Evolutionary conservation across 768 basidiomycete species (phyloP), one percentile per base, ranked within the genome.

Genomic region (Naganishia onofrii): DNA sequence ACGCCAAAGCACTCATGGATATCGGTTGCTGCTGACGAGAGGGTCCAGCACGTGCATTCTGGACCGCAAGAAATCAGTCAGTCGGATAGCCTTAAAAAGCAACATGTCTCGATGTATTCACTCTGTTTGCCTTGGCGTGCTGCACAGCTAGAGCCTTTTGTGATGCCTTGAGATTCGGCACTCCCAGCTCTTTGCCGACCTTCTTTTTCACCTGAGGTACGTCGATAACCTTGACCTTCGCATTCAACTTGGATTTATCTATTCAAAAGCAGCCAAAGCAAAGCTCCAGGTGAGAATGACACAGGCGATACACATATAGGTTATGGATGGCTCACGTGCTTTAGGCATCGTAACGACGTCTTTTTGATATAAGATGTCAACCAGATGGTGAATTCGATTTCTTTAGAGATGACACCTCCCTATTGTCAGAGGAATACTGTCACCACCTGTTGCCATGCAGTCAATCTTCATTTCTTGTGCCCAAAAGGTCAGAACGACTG

Each of bases 161-260:
- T 57, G 90, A 82, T 81, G 87, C 84, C 19, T 90, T 89, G 1
- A 95, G 85, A 76, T 89, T 88, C 7, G 93, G 93, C 1, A 96
- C 83, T 21, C 92, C 93, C 42, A 90, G 90, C 79, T 95, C 93
- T 77, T 90, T 92, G 54, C 69, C 56, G 70, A 75, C 75, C 64
- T 76, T 75, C 57, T 76, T 52, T 46, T 34, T 21, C 23, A 38
- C 66, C 42, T 42, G 70, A 36, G 66, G 67, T 31, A 69, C 68
- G 34, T 69, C 68, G 29, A 69, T 69, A 28, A 57, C 56, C 48
- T 69, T 69, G 26, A 31, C 36, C 57, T 69, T 69, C 28, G 42
- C 42, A 38, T 70, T 70, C 38, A 64, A 58, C 31, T 51, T 52
- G 57, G 42, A 28, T 69, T 67, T 65, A 46, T 68, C 57, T 66